Base-by-base conservation (phyloP, 768 basidiomycete genomes). In the Tricholoma terreum region DNA sequence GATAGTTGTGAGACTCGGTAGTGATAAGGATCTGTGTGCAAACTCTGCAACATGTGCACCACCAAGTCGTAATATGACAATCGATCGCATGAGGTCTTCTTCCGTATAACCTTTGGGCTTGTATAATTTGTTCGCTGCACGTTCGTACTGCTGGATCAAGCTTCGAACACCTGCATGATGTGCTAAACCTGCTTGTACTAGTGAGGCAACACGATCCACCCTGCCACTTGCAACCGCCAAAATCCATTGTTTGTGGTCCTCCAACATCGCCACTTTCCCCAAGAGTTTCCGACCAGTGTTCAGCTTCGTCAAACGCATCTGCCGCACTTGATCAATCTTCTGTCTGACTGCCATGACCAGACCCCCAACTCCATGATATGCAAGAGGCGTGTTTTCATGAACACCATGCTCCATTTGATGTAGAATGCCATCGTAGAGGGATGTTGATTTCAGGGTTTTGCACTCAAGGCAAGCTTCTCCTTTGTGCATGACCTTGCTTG, bases 101-200 rank as follows among this genome's bases (percentile, higher is more conserved):
- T 46, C 40, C 8, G 56, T 62, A 19, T 58, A 65, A 6, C 59
- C 58, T 21, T 63, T 63, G 0, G 61, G 59, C 43, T 58, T 61
- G 27, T 65, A 65, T 2, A 38, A 10, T 1, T 56, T 58, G 57
- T 38, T 58, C 46, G 30, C 58, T 21, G 63, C 63, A 6, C 31
- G 52, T 17, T 61, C 14, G 31, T n/a, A n/a, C n/a, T n/a, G n/a
- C n/a, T n/a, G n/a, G n/a, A n/a, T n/a, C n/a, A n/a, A n/a, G n/a
- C n/a, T 58, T 0, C 43, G 19, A 2, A 62, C 50, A 5, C 61
- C 51, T 34, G 52, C 45, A 9, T 38, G 48, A 21, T 64, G 55
- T 8, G 51, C 48, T 17, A 59, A 17, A 3, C 55, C 56, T 30
- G 58, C 57, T 0, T 27, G 50, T 1, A 65, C 31, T 8, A 63